Evolutionary conservation across 805 yeast genomes (phyloP).

Genomic region (Teunomyces lycoperdinae): DNA sequence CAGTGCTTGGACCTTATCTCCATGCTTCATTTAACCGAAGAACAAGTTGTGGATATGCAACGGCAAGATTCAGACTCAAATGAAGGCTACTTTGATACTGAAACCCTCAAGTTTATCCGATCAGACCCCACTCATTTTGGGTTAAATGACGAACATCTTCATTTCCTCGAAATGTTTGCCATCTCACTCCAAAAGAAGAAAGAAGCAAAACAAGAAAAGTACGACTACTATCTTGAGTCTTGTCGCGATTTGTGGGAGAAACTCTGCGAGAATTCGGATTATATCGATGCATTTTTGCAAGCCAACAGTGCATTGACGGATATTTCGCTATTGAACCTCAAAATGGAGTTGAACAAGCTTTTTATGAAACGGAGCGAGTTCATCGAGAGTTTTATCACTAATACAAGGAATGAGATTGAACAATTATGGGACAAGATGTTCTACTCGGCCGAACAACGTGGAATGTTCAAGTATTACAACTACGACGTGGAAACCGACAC

Average conservation of each 20-base stretch:
- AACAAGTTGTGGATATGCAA: conserved; percentile 33
- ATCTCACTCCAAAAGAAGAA: conserved; percentile 31
- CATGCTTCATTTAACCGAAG: conserved; percentile 29
- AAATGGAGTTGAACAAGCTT: conserved; percentile 55
- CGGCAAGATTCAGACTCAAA: conserved; percentile 16
- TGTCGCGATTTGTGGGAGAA: conserved; percentile 57
- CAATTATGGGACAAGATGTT: conserved; percentile 62
- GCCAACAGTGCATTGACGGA: conserved; percentile 48
- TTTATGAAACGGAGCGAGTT: conserved; percentile 57
- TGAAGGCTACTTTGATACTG: conserved; percentile 37
- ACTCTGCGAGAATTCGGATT: conserved; percentile 46
- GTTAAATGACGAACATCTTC: conserved; percentile 31
- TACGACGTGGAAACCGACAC: conserved; percentile 34
- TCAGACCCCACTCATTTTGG: conserved; percentile 40
- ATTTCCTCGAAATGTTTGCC: conserved; percentile 28
- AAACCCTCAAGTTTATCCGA: conserved; percentile 34
- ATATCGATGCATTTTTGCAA: conserved; percentile 42
- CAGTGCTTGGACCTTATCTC: conserved; percentile 25
- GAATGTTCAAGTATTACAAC: conserved; percentile 41
- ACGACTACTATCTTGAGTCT: conserved; percentile 30
- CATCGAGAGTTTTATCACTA: conserved; percentile 65
- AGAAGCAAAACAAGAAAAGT: conserved; percentile 34
- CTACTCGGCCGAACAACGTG: conserved; percentile 52
- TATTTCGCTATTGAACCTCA: conserved; percentile 47
- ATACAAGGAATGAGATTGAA: conserved; percentile 56